Percentiles rank a stretch among this genome's conserved stretches.
phyloP scores from a whole-genome alignment of 2,329 filamentous ascomycete genomes.

The Lecanicillium sp. region DNA sequence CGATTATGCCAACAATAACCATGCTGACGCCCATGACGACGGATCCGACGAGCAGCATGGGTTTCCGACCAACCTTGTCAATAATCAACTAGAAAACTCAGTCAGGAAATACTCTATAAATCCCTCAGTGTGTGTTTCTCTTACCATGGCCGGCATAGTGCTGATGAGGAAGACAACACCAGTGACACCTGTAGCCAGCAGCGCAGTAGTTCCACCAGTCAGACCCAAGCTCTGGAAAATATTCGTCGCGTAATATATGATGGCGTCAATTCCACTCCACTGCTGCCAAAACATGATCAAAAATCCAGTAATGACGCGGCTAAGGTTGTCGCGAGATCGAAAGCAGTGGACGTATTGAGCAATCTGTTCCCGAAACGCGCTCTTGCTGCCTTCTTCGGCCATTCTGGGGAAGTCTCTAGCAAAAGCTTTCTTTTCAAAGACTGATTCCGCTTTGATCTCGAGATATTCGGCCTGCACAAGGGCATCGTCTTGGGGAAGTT shows the following conservation, averaged over 20 bases:
- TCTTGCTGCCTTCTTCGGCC: slow-evolving; percentile 31
- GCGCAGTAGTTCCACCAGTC: slow-evolving; percentile 46
- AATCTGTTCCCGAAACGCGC: slow-evolving; percentile 33
- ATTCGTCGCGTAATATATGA: slow-evolving; percentile 41
- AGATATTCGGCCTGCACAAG: slow-evolving; percentile 67
- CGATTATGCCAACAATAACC: slow-evolving; percentile 31
- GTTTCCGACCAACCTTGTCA: slow-evolving; percentile 31
- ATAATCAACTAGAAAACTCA: slow-evolving; percentile 20
- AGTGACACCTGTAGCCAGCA: slow-evolving; percentile 63
- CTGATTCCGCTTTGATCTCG: slow-evolving; percentile 72
- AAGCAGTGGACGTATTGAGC: slow-evolving; percentile 32
- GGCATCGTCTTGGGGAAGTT: slow-evolving; percentile 52
- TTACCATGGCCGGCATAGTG: slow-evolving; percentile 23
- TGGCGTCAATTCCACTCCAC: slow-evolving; percentile 29
- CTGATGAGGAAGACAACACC: slow-evolving; percentile 56
- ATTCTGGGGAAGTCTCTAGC: slow-evolving; percentile 47
- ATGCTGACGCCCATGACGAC: slow-evolving; percentile 29
- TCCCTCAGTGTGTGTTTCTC: background rate
- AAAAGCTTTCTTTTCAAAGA: slow-evolving; percentile 67
- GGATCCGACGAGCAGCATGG: slow-evolving; percentile 27
- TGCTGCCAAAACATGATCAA: slow-evolving; percentile 53
- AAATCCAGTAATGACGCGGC: slow-evolving; percentile 55
- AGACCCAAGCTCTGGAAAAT: slow-evolving; percentile 59
- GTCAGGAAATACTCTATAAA: background rate
- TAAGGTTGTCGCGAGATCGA: slow-evolving; percentile 43